Conservation (phyloP, 2,329 filamentous ascomycete species). For the Trichophyton equinum region DNA sequence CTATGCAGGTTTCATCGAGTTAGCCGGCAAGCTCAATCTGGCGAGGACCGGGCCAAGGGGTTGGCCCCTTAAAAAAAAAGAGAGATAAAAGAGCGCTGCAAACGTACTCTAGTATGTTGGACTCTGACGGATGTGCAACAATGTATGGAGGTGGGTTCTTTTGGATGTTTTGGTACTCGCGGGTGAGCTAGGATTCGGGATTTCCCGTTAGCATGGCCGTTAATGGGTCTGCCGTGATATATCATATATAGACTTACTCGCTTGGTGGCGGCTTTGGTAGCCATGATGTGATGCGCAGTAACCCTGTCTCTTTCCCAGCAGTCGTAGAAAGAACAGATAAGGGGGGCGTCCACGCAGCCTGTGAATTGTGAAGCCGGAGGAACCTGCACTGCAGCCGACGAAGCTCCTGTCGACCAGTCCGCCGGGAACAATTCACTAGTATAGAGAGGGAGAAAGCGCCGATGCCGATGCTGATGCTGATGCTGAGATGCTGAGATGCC, state of each 20-base stretch:
- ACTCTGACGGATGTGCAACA: conserved; percentile 73
- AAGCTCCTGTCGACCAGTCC: no score
- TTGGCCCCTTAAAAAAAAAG: neutral
- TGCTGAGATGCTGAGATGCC: no score
- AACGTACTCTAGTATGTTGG: conserved; percentile 75
- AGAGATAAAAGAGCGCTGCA: neutral
- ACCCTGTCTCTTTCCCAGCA: neutral
- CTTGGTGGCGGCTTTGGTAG: conserved; percentile 60
- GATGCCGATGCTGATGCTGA: no score
- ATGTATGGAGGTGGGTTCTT: conserved; percentile 82
- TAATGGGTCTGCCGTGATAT: neutral
- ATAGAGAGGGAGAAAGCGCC: no score
- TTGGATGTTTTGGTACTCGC: conserved; percentile 53
- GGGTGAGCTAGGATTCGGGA: conserved; percentile 37
- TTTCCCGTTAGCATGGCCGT: neutral
- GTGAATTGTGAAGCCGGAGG: no score
- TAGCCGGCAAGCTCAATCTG: neutral
- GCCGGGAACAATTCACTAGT: no score
- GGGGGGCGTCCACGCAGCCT: no score
- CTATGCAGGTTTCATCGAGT: conserved; percentile 29
- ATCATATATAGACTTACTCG: conserved; percentile 40
- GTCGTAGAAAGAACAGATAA: no score
- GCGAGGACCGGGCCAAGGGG: neutral
- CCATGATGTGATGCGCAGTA: conserved; percentile 42
- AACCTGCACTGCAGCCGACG: no score